A percentile compares a stretch with the other conserved stretches of the same genome.
Conservation (phyloP, 2,329 filamentous ascomycete species). For the Whalleya microplaca region DNA sequence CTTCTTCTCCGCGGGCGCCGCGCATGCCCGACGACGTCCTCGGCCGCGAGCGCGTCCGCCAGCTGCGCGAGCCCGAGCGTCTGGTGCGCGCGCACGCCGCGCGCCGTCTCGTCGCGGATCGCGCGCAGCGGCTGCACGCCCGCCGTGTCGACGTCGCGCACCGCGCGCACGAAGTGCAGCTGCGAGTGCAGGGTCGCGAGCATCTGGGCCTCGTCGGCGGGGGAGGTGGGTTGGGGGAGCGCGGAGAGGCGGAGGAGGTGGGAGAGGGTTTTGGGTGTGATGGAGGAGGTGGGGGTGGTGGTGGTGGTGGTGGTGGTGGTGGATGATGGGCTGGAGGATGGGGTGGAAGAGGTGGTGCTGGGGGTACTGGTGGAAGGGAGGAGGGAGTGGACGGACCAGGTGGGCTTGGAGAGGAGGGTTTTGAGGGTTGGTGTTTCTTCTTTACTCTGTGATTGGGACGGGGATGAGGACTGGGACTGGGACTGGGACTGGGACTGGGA, state of each 20-base stretch:
- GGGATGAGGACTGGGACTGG: no score
- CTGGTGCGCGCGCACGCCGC: constrained; percentile 56
- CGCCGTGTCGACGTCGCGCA: constrained; percentile 77
- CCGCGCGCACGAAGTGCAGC: constrained; percentile 85
- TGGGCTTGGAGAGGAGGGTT: constrained; percentile 68
- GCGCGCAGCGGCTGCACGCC: constrained; percentile 74
- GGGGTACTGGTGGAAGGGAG: constrained; percentile 50
- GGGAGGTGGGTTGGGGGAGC: constrained; percentile 70
- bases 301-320: constrained; percentile 65
- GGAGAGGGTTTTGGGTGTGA: constrained; percentile 59
- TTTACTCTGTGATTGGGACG: no score
- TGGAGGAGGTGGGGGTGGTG: no score
- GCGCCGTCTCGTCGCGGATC: constrained; percentile 77
- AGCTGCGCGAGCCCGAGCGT: constrained; percentile 64
- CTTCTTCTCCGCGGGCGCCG: no score
- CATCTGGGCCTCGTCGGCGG: constrained; percentile 70
- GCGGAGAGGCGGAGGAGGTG: constrained; percentile 90
- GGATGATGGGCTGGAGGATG: constrained; percentile 36
- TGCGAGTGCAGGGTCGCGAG: constrained; percentile 77
- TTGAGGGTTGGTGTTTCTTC: constrained; percentile 24
- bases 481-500: no score
- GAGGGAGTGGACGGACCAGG: constrained; percentile 82
- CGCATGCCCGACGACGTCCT: constrained; percentile 64
- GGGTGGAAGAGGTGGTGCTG: constrained; percentile 30
- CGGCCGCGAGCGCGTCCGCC: constrained; percentile 58